Percentiles rank a stretch among this genome's conserved stretches.
phyloP scores from a whole-genome alignment of 2,329 filamentous ascomycete genomes.

The Fusarium pseudocircinatum region DNA sequence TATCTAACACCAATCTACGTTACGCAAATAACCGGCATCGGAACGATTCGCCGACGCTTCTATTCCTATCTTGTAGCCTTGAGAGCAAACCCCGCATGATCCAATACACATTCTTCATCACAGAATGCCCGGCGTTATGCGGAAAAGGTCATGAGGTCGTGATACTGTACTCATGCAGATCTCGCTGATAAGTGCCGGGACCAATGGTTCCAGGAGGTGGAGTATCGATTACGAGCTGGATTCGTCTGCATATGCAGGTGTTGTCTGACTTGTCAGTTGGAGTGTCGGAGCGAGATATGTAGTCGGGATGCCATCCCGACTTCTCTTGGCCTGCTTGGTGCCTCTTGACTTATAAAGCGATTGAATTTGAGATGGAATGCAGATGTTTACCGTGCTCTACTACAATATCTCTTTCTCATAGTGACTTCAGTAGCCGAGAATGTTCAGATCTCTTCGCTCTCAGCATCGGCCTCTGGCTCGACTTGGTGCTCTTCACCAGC shows the following conservation, averaged over 20 bases:
- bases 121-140: conserved; percentile 14
- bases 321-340: background rate
- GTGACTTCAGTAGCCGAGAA: background rate
- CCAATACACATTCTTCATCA: too few species aligned
- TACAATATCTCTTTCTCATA: too few species aligned
- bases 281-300: background rate
- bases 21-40: too few species aligned
- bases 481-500: background rate
- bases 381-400: too few species aligned
- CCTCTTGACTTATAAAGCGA: background rate
- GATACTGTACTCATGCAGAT: conserved; percentile 22
- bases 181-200: background rate
- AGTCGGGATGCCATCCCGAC: conserved; percentile 31
- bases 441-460: conserved; percentile 24
- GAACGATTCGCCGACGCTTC: background rate
- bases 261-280: background rate
- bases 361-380: background rate
- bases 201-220: background rate
- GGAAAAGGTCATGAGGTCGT: conserved; percentile 21
- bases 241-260: background rate
- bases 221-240: background rate
- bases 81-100: background rate
- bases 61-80: conserved; percentile 8
- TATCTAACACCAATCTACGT: too few species aligned
- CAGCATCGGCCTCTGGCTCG: conserved; percentile 8